A percentile compares a stretch with the other conserved stretches of the same genome.
Evolutionary conservation across 2,329 filamentous ascomycete genomes (phyloP).

Genomic region (Calonectria ilicicola): DNA sequence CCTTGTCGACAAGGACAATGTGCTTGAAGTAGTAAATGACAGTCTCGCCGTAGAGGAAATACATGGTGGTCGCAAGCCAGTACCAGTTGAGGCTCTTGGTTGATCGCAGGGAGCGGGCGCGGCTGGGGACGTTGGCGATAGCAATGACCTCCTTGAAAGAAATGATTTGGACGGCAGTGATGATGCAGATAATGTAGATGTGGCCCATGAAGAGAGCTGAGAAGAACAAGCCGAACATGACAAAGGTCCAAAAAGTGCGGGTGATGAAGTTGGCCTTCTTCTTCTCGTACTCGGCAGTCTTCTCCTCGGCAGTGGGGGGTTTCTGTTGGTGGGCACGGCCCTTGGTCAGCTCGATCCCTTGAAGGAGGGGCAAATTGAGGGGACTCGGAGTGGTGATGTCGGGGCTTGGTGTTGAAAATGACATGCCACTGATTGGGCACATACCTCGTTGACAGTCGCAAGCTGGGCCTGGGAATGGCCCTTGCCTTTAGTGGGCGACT

Average conservation of each 20-base stretch:
- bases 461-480: conserved; percentile 46
- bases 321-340: conserved; percentile 49
- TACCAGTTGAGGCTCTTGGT: conserved; percentile 99
- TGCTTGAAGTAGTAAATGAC: conserved; percentile 99
- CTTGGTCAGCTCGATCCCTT: conserved; percentile 33
- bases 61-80: conserved; percentile 98
- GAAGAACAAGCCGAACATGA: conserved; percentile 97
- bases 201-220: conserved; percentile 93
- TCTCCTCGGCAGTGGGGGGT: conserved; percentile 54
- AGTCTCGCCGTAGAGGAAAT: conserved; percentile 98
- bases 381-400: not conserved
- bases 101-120: conserved; percentile 89
- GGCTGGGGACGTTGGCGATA: conserved; percentile 93
- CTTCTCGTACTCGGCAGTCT: conserved; percentile 86
- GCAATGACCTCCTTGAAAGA: conserved; percentile 99
- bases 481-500: conserved; percentile 47
- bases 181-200: conserved; percentile 94
- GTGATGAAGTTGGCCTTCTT: conserved; percentile 99
- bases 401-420: not conserved
- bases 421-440: conserved; percentile 12
- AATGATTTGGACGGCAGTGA: conserved; percentile 94
- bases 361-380: not conserved
- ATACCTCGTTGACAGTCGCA: conserved; percentile 51
- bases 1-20: conserved; percentile 93
- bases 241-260: conserved; percentile 95